Conservation (phyloP, 164 flowering plant genomes). For the Euptelea pleiosperma region DNA sequence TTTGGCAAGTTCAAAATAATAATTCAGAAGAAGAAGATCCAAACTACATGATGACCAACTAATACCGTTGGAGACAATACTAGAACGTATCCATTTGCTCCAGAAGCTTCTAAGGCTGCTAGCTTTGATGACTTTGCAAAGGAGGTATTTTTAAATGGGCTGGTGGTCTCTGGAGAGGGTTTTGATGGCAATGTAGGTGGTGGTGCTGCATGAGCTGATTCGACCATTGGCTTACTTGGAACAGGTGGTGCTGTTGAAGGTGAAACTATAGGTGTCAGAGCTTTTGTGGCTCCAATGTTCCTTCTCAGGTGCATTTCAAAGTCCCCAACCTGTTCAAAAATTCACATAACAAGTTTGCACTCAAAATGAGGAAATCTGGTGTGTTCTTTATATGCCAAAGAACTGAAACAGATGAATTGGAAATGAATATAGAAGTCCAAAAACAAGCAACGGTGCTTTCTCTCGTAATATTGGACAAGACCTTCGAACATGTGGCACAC, state of each 20-base stretch:
- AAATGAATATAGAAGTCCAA: not conserved
- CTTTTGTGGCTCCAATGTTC: slow-evolving; percentile 46
- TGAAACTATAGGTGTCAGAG: slow-evolving; percentile 39
- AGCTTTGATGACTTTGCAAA: slow-evolving; percentile 53
- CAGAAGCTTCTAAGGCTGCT: slow-evolving; percentile 73
- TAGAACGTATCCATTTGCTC: slow-evolving; percentile 60
- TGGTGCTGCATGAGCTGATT: slow-evolving; percentile 40
- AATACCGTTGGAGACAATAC: slow-evolving; percentile 79
- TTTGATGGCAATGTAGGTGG: slow-evolving; percentile 45
- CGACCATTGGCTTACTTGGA: slow-evolving; percentile 59
- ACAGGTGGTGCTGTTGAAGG: slow-evolving; percentile 51
- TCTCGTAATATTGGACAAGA: too few species aligned
- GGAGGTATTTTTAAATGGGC: slow-evolving; percentile 52
- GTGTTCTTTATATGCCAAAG: not conserved
- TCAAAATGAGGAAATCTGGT: slow-evolving; percentile 1
- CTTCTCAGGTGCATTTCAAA: slow-evolving; percentile 89
- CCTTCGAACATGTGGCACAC: too few species aligned
- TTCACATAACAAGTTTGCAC: not conserved
- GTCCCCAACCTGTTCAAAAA: slow-evolving; percentile 62
- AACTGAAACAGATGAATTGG: not conserved
- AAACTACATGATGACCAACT: slow-evolving; percentile 2
- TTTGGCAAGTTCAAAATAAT: not conserved
- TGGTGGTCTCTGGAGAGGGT: slow-evolving; percentile 38
- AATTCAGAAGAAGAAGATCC: not conserved
- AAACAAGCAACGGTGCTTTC: not conserved